Evolutionary conservation across 116 monocot genomes (phyloP), one percentile per base, ranked within the genome.

Genomic region (Dioscorea cayenensis): DNA sequence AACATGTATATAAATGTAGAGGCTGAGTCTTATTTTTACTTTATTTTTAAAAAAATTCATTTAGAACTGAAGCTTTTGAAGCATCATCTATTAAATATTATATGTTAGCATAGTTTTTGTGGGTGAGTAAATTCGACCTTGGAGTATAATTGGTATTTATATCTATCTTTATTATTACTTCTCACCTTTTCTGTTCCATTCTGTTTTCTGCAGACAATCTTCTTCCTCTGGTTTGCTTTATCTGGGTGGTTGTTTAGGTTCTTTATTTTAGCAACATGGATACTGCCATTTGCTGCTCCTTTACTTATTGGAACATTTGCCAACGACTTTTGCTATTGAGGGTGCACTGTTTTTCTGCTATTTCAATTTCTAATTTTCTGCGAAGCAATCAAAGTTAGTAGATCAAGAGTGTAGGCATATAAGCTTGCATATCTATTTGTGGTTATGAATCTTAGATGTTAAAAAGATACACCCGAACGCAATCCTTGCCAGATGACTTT

Each of bases 231-330:
- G 92, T 85, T 95, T 78, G 82, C 81, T 43, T 72, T 95, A 68
- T 95, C 95, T 43, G 95, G 95, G 36, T 92, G 95, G 89, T 37
- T 95, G 52, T 95, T 95, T 77, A 95, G 92, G 78, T 64, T 87
- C 72, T 89, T 95, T 77, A 74, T 87, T 76, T 69, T 95, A 49
- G 89, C 85, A 62, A 92, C 89, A 28, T 91, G 89, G 81, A 78
- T 95, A 48, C 77, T 95, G 35, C 95, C 95, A 55, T 80, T 95
- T 75, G 92, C 87, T 52, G 89, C 85, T 71, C 87, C 90, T 75
- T 77, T 95, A 68, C 85, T 92, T 7, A 82, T 90, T 68, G 87
- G 89, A 60, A 70, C 78, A 58, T 58, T 91, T 78, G 89, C 85
- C 23, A 95, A 95, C 43, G 87, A 83, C 63, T n/a, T 82, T 95